These are phyloP conservation scores for Astrocystis sublimbata DNA, from an alignment of 495 filamentous ascomycete species.

Conservation along the genomic window DNA sequence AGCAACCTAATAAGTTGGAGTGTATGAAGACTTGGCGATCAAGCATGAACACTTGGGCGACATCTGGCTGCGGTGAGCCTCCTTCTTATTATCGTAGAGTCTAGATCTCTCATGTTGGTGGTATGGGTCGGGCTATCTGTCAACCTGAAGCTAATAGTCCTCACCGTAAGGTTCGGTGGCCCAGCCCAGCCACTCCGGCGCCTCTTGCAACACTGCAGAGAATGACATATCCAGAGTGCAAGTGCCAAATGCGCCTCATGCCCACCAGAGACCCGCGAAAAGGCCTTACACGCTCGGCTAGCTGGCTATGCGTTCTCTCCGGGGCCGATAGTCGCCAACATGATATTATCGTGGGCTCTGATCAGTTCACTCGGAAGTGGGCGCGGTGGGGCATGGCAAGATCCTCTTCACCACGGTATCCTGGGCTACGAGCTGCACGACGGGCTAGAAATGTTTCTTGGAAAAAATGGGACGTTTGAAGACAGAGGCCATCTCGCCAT, in stretches of 20 bases:
- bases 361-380: slow-evolving; percentile 13
- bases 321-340: background rate
- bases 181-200: slow-evolving; percentile 8
- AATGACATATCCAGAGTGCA: slow-evolving; percentile 5
- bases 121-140: background rate
- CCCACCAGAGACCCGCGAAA: background rate
- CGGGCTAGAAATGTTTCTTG: slow-evolving; percentile 25
- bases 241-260: background rate
- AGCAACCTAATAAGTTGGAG: background rate
- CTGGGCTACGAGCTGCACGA: slow-evolving; percentile 18
- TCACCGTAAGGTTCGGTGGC: too few species aligned
- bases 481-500: slow-evolving; percentile 20
- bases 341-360: background rate
- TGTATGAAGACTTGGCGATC: slow-evolving; percentile 2
- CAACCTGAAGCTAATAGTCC: background rate
- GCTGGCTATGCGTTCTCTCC: background rate
- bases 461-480: slow-evolving; percentile 21
- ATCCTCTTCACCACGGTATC: slow-evolving; percentile 3
- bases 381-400: slow-evolving; percentile 10
- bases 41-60: slow-evolving; percentile 5
- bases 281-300: background rate
- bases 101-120: background rate
- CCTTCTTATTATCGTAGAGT: slow-evolving; percentile 7
- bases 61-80: slow-evolving; percentile 4
- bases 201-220: slow-evolving; percentile 6